phyloP scores from a whole-genome alignment of 805 yeast genomes.

The Barnettozyma sucrosica region DNA sequence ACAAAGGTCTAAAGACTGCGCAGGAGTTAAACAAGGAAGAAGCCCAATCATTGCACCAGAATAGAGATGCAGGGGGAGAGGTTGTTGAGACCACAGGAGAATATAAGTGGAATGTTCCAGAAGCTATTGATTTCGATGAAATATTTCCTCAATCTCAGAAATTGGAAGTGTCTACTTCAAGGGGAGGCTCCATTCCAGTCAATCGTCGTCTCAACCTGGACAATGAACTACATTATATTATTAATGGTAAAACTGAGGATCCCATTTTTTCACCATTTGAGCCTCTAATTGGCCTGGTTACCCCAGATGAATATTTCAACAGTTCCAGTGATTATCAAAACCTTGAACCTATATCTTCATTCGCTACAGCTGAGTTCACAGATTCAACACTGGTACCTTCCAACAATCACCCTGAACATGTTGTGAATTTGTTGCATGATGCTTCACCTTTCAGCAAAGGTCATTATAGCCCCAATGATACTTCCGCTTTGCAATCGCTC shows the following conservation, averaged over 20 bases:
- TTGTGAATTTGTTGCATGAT: slow-evolving; percentile 6
- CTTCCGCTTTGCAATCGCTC: background rate
- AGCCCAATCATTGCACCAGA: background rate
- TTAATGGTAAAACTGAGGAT: background rate
- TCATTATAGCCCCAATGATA: background rate
- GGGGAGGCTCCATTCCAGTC: slow-evolving; percentile 3
- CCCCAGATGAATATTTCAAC: background rate
- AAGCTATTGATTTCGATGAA: background rate
- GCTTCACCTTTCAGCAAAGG: background rate
- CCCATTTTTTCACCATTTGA: background rate
- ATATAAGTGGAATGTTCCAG: background rate
- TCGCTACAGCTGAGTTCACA: background rate
- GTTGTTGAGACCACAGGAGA: background rate
- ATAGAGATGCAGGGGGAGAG: background rate
- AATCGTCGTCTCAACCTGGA: background rate
- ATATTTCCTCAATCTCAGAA: background rate
- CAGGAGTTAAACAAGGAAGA: background rate
- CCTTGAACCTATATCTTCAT: background rate
- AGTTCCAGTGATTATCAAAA: background rate
- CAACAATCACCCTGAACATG: slow-evolving; percentile 4
- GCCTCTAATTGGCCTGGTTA: slow-evolving; percentile 1
- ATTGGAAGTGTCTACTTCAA: background rate
- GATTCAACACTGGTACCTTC: no score
- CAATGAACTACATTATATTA: background rate
- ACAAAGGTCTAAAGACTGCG: background rate